Conservation (phyloP, 768 basidiomycete species). For the Termitomyces sp. region DNA sequence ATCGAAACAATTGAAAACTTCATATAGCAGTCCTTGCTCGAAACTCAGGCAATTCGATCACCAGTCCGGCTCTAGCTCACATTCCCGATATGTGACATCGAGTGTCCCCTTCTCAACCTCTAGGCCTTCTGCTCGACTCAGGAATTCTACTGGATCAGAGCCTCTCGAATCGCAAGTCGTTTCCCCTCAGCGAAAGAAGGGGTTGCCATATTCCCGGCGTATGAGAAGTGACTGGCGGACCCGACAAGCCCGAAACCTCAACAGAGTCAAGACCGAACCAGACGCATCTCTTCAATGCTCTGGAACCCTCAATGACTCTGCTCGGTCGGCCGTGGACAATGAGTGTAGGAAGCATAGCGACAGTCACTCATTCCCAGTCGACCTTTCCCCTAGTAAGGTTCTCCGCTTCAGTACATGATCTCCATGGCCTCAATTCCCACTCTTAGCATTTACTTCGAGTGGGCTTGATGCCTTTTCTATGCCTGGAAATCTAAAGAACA, state of each 20-base stretch:
- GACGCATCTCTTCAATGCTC: slow-evolving; percentile 1
- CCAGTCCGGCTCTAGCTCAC: neutral
- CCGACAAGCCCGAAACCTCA: slow-evolving; percentile 1
- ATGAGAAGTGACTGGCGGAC: slow-evolving; percentile 4
- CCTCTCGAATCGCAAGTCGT: slow-evolving; percentile 5
- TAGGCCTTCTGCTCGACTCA: neutral
- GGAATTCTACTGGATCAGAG: neutral
- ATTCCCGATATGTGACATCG: neutral
- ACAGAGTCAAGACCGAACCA: neutral
- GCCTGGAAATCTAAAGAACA: neutral
- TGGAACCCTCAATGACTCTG: neutral
- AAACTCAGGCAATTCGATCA: slow-evolving; percentile 7
- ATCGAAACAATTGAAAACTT: neutral
- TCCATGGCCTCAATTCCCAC: neutral
- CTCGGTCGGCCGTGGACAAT: neutral
- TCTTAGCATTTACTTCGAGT: neutral
- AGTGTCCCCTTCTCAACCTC: neutral
- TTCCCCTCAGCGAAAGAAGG: slow-evolving; percentile 5
- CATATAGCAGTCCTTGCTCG: neutral
- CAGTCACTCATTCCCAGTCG: neutral
- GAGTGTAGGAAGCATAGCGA: neutral
- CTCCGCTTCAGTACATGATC: neutral
- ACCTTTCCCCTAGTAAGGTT: neutral
- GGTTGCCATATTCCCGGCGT: neutral
- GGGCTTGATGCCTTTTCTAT: neutral